These are phyloP conservation scores for Alternaria arborescens DNA, from an alignment of 2,329 filamentous ascomycete genomes.

Conservation along the genomic window DNA sequence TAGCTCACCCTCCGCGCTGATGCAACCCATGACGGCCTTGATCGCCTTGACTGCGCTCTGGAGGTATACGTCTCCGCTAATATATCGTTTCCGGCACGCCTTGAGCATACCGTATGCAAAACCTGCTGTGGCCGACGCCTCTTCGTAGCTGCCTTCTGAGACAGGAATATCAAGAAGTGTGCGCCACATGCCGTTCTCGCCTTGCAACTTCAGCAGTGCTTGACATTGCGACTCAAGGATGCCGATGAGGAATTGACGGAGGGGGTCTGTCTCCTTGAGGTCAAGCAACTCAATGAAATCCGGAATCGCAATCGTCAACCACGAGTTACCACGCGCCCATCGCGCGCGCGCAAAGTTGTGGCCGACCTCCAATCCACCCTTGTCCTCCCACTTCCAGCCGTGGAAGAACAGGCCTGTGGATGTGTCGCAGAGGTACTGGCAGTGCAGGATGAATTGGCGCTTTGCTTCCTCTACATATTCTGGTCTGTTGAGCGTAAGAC, in stretches of 20 bases:
- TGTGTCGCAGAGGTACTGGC: slow-evolving; percentile 80
- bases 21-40: slow-evolving; percentile 70
- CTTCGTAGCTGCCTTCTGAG: slow-evolving; percentile 74
- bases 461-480: slow-evolving; percentile 82
- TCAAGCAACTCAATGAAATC: slow-evolving; percentile 80
- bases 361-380: slow-evolving; percentile 58
- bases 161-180: slow-evolving; percentile 75
- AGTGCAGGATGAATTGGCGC: slow-evolving; percentile 77
- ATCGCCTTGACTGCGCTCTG: slow-evolving; percentile 71
- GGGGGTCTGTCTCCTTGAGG: slow-evolving; percentile 65
- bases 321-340: slow-evolving; percentile 71
- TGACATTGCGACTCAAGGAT: slow-evolving; percentile 74
- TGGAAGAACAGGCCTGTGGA: slow-evolving; percentile 80
- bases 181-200: slow-evolving; percentile 72
- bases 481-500: slow-evolving; percentile 71
- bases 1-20: slow-evolving; percentile 74
- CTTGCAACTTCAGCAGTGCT: slow-evolving; percentile 69
- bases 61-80: slow-evolving; percentile 66
- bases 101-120: slow-evolving; percentile 85
- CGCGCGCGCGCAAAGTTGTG: slow-evolving; percentile 66
- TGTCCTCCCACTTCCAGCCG: slow-evolving; percentile 79
- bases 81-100: slow-evolving; percentile 73
- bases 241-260: slow-evolving; percentile 67
- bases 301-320: slow-evolving; percentile 84
- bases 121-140: slow-evolving; percentile 80